Percentiles rank a stretch among this genome's conserved stretches.
Conservation (phyloP, 129 eudicot genomes). For the Mikania micrantha region DNA sequence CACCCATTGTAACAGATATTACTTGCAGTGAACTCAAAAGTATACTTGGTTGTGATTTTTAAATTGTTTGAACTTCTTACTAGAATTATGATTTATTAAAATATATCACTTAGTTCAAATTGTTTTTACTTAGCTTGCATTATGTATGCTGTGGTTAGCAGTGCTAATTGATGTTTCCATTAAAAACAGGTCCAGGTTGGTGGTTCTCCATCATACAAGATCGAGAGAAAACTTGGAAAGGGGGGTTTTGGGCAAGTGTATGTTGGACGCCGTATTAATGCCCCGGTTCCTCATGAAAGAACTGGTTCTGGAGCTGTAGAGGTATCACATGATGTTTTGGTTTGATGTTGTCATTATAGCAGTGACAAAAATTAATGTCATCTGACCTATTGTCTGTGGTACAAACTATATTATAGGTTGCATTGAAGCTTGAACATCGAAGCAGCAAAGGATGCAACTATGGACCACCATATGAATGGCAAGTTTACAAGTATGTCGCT, state of each 20-base stretch:
- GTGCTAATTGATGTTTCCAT: constrained; percentile 3
- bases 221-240: constrained; percentile 77
- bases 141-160: neutral
- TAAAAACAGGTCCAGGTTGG: constrained; percentile 69
- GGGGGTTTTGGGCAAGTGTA: constrained; percentile 96
- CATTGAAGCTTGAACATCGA: constrained; percentile 76
- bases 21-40: neutral
- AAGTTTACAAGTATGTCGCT: constrained; percentile 69
- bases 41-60: neutral
- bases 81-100: neutral
- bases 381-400: neutral
- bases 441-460: constrained; percentile 92
- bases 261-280: constrained; percentile 66
- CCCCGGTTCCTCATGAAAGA: constrained; percentile 56
- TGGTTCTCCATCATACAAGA: constrained; percentile 58
- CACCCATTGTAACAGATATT: neutral
- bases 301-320: constrained; percentile 69
- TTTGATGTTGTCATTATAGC: neutral
- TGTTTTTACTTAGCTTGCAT: neutral
- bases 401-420: constrained; percentile 42
- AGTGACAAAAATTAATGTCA: neutral
- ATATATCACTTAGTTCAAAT: neutral
- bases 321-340: constrained; percentile 31
- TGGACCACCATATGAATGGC: constrained; percentile 94
- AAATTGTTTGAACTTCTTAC: neutral